Base-by-base conservation (phyloP, 2,329 filamentous ascomycete species). In the Trichoderma koningii region DNA sequence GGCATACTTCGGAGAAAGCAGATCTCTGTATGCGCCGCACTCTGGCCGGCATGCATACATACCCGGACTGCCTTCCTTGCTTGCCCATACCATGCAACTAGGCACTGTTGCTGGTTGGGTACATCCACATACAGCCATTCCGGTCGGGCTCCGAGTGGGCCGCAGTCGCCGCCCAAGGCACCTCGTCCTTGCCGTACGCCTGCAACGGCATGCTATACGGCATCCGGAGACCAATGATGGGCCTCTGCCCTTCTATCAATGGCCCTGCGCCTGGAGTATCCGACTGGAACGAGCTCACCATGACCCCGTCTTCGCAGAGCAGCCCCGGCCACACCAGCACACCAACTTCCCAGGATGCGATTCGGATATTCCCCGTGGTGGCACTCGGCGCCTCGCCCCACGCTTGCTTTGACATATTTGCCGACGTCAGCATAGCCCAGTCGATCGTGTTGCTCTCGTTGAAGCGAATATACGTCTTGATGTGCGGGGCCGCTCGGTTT, bases 341-440 rank as follows among this genome's bases (percentile, higher is more conserved):
- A 0, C 93, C 93, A 38, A 92, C 84, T 74, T 97, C 93, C 80
- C 89, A 97, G 34, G 91, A 95, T 65, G 89, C 87, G 30, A 96
- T 86, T 42, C 88, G 83, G 34, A 92, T 79, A 70, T 91, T 84
- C 0, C 85, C 86, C 0, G 81, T 79, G 3, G 81, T 78, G 4
- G 79, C 75, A 67, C 83, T 86, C 1, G 74, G 75, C 3, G 84
- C 80, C 44, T 89, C 87, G 1, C 93, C 93, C 93, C 93, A 97
- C 0, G 93, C 93, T 76, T 96, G 92, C 67, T 89, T 94, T 1
- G 91, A 95, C 2, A 97, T 75, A 70, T 96, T 97, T n/a, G 93
- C 92, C n/a, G 91, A 95, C 0, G 92, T 96, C 2, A 96, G 75
- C 68, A 97, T 81, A 1, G 91, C 92, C 93, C 93, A 97, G 72